A percentile compares a stretch with the other conserved stretches of the same genome.
phyloP scores from a whole-genome alignment of 1,284 basidiomycete genomes.

The Gomphus sp. region DNA sequence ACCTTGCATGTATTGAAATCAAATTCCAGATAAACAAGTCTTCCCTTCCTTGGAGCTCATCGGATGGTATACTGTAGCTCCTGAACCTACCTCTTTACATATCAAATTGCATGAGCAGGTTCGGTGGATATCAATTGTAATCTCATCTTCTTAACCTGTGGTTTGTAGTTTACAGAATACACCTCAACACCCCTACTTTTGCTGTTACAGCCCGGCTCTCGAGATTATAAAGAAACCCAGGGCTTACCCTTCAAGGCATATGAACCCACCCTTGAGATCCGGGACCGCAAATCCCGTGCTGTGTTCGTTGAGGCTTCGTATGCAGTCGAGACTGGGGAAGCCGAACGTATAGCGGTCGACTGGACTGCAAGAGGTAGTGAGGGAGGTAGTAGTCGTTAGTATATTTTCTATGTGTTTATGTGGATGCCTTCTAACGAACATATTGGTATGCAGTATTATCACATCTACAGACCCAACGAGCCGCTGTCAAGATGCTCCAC shows the following conservation, averaged over 20 bases:
- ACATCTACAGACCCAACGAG: constrained; percentile 83
- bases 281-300: constrained; percentile 64
- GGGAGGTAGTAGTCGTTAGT: constrained; percentile 68
- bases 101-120: constrained; percentile 83
- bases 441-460: constrained; percentile 59
- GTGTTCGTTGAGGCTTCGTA: constrained; percentile 79
- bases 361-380: constrained; percentile 89
- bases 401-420: background rate
- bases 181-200: constrained; percentile 73
- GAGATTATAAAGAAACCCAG: constrained; percentile 49
- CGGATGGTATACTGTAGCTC: constrained; percentile 91
- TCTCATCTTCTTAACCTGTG: constrained; percentile 5
- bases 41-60: constrained; percentile 95
- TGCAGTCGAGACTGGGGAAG: constrained; percentile 94
- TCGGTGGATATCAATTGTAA: constrained; percentile 14
- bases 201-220: constrained; percentile 51
- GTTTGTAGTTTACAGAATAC: constrained; percentile 54
- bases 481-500: constrained; percentile 93
- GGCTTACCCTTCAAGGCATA: constrained; percentile 83
- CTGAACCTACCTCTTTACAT: constrained; percentile 62
- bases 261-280: constrained; percentile 79
- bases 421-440: background rate
- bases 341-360: constrained; percentile 96
- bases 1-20: constrained; percentile 5
- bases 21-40: constrained; percentile 81